Evolutionary conservation across 2,329 filamentous ascomycete genomes (phyloP).

Genomic region (Cladosporium sphaerospermum): DNA sequence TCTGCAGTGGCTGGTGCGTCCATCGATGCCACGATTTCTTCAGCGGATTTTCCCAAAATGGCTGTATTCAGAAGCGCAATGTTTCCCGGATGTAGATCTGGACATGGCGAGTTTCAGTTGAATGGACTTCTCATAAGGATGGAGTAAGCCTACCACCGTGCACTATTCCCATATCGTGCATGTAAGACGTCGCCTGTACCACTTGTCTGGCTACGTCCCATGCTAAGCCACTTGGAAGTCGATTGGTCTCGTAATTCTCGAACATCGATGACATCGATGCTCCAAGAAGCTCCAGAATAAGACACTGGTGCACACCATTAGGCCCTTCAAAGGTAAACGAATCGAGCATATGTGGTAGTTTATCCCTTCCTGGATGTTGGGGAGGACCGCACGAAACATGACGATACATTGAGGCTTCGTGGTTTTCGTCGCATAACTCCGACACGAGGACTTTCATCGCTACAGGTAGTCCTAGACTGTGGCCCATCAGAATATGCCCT

Average conservation of each 20-base stretch:
- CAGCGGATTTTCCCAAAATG: neutral
- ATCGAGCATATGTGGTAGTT: slow-evolving; percentile 34
- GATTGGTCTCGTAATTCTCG: slow-evolving; percentile 27
- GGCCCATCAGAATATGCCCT: neutral
- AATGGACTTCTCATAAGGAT: slow-evolving; percentile 14
- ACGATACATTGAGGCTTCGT: slow-evolving; percentile 17
- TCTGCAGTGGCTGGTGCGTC: slow-evolving; percentile 15
- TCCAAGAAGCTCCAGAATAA: slow-evolving; percentile 37
- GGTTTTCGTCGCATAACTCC: slow-evolving; percentile 3
- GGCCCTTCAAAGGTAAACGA: slow-evolving; percentile 36
- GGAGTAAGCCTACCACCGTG: slow-evolving; percentile 21
- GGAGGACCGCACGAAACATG: slow-evolving; percentile 12
- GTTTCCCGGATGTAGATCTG: neutral
- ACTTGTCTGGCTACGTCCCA: slow-evolving; percentile 24
- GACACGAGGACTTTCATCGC: slow-evolving; percentile 22
- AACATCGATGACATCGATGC: slow-evolving; percentile 34
- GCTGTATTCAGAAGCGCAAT: neutral
- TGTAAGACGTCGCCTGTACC: slow-evolving; percentile 16
- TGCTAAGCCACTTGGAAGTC: slow-evolving; percentile 36
- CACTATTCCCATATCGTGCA: slow-evolving; percentile 20
- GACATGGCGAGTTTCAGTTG: slow-evolving; percentile 19
- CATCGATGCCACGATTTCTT: slow-evolving; percentile 14
- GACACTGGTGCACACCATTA: slow-evolving; percentile 40
- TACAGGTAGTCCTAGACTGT: slow-evolving; percentile 16
- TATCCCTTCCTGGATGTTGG: slow-evolving; percentile 13